Percentiles rank a stretch among this genome's conserved stretches.
Conservation (phyloP, 768 basidiomycete species). For the Suillus hirtellus region DNA sequence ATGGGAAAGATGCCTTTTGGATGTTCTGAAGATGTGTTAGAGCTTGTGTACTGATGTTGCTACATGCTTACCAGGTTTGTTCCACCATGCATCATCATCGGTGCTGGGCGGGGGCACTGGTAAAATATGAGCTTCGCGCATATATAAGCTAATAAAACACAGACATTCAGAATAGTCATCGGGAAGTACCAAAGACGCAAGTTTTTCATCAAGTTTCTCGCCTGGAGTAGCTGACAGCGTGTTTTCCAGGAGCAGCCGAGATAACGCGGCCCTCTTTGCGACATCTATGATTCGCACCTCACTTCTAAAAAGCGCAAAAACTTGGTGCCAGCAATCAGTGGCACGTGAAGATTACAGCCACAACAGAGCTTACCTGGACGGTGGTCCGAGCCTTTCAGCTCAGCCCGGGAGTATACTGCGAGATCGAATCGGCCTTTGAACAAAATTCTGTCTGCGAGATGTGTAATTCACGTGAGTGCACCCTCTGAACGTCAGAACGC, state of each 20-base stretch:
- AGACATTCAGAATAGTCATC: slow-evolving; percentile 32
- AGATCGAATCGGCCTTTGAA: slow-evolving; percentile 81
- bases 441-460: slow-evolving; percentile 81
- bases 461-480: slow-evolving; percentile 15
- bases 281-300: slow-evolving; percentile 79
- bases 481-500: slow-evolving; percentile 17
- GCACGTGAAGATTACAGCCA: not conserved
- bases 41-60: not conserved
- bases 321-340: slow-evolving; percentile 37
- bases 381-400: slow-evolving; percentile 92
- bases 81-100: slow-evolving; percentile 80
- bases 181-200: slow-evolving; percentile 57
- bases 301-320: slow-evolving; percentile 81
- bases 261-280: slow-evolving; percentile 68
- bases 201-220: slow-evolving; percentile 70
- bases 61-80: slow-evolving; percentile 54
- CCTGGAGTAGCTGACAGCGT: slow-evolving; percentile 62
- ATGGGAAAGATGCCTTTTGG: slow-evolving; percentile 57
- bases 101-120: slow-evolving; percentile 86
- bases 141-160: slow-evolving; percentile 1
- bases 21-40: slow-evolving; percentile 42
- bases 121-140: slow-evolving; percentile 9
- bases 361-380: slow-evolving; percentile 64
- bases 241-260: slow-evolving; percentile 65
- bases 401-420: slow-evolving; percentile 78